A percentile compares a stretch with the other conserved stretches of the same genome.
phyloP scores from a whole-genome alignment of 148 eudicot genomes.

The Rhododendron vialii region DNA sequence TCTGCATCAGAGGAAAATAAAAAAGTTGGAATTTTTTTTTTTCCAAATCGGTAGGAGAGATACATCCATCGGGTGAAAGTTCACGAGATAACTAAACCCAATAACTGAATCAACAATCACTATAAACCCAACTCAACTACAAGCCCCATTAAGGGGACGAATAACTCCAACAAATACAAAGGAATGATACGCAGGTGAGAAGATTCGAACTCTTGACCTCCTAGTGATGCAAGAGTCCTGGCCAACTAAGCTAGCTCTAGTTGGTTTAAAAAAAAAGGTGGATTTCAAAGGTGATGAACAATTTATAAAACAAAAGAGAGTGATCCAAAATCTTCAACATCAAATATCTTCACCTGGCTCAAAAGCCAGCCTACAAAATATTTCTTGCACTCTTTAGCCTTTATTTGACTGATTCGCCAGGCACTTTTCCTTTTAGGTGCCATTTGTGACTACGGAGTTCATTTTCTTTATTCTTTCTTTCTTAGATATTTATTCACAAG shows the following conservation, averaged over 20 bases:
- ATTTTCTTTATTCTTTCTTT: neutral
- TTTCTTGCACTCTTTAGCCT: neutral
- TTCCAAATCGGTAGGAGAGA: too few relatives aligned
- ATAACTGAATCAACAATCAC: too few relatives aligned
- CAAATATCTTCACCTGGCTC: neutral
- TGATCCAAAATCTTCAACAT: neutral
- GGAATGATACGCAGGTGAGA: too few relatives aligned
- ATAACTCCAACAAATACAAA: too few relatives aligned
- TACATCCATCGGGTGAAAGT: too few relatives aligned
- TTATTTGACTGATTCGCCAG: neutral
- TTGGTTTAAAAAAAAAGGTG: neutral
- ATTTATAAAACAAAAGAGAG: neutral
- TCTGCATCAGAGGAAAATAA: neutral
- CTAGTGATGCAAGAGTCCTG: too few relatives aligned
- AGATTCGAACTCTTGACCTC: too few relatives aligned
- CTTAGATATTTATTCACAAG: neutral
- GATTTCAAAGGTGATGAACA: neutral
- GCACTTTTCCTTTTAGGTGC: neutral
- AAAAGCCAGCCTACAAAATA: neutral
- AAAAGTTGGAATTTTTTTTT: neutral
- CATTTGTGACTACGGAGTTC: neutral
- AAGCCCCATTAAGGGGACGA: too few relatives aligned
- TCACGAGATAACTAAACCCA: too few relatives aligned
- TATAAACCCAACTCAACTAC: too few relatives aligned
- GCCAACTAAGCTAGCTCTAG: too few relatives aligned